Conservation (phyloP, 768 basidiomycete genomes). For the Trametes cingulata region DNA sequence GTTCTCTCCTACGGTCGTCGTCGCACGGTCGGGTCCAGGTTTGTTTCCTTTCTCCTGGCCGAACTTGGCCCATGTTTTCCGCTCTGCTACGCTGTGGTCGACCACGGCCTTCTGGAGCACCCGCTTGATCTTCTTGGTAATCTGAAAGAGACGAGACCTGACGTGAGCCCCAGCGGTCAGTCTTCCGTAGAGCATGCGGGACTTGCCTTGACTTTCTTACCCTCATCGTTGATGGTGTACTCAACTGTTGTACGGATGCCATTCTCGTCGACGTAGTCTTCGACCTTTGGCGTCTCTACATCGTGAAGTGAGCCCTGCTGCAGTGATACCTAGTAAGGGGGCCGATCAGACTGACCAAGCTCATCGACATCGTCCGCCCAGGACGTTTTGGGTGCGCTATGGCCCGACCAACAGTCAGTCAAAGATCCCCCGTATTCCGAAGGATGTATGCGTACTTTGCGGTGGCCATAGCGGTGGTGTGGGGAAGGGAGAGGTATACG, state of each 20-base stretch:
- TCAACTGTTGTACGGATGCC: constrained; percentile 86
- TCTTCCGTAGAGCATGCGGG: neutral
- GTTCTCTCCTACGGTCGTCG: constrained; percentile 86
- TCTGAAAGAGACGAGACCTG: constrained; percentile 43
- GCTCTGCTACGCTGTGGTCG: constrained; percentile 91
- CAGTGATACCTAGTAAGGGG: neutral
- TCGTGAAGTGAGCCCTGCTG: neutral
- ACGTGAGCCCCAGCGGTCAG: neutral
- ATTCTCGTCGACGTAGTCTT: constrained; percentile 81
- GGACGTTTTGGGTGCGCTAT: constrained; percentile 58
- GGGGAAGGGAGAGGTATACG: constrained; percentile 7
- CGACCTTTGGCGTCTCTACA: constrained; percentile 51
- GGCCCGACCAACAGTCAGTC: neutral
- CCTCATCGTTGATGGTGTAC: constrained; percentile 85
- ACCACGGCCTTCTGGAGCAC: constrained; percentile 89
- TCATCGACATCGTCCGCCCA: constrained; percentile 92
- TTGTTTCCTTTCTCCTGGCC: constrained; percentile 87
- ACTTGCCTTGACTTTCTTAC: constrained; percentile 89
- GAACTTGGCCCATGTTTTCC: constrained; percentile 93
- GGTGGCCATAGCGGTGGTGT: constrained; percentile 15
- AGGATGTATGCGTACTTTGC: constrained; percentile 6
- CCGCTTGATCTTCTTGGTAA: constrained; percentile 84
- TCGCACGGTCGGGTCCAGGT: constrained; percentile 88
- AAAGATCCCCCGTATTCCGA: no score
- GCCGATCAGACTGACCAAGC: constrained; percentile 45